Conservation (phyloP, 2,329 filamentous ascomycete species). For the Trichoderma koningii region DNA sequence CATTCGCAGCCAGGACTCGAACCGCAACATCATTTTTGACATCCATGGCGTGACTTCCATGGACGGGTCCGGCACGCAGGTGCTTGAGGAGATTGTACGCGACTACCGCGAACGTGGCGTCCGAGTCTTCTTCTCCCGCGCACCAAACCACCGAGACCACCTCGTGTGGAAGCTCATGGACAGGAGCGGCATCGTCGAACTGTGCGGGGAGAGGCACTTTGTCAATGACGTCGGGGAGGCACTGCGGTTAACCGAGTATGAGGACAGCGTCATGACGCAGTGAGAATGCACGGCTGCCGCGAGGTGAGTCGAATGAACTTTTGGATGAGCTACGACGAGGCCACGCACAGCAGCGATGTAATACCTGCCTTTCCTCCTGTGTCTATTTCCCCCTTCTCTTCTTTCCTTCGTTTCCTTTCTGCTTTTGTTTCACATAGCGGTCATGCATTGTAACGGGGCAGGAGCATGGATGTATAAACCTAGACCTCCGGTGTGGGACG, state of each 20-base stretch:
- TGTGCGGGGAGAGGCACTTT: constrained; percentile 75
- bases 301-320: background rate
- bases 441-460: constrained; percentile 7
- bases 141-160: constrained; percentile 49
- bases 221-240: constrained; percentile 83
- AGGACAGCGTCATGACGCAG: constrained; percentile 48
- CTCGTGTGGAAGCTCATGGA: constrained; percentile 73
- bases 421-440: constrained; percentile 18
- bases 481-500: constrained; percentile 17
- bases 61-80: constrained; percentile 90
- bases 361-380: background rate
- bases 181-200: constrained; percentile 79
- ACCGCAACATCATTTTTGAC: constrained; percentile 93
- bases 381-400: background rate
- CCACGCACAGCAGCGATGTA: background rate
- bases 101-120: constrained; percentile 77
- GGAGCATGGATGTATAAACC: constrained; percentile 19
- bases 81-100: constrained; percentile 84
- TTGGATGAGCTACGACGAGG: constrained; percentile 16
- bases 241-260: constrained; percentile 74
- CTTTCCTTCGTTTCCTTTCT: constrained; percentile 5
- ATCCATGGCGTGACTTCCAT: constrained; percentile 96
- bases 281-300: background rate
- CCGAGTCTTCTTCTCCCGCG: constrained; percentile 70
- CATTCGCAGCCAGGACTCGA: constrained; percentile 74